Percentiles rank a stretch among this genome's conserved stretches.
Evolutionary conservation across 2,329 filamentous ascomycete species (phyloP).

Genomic region (Stagonosporopsis rhizophila): DNA sequence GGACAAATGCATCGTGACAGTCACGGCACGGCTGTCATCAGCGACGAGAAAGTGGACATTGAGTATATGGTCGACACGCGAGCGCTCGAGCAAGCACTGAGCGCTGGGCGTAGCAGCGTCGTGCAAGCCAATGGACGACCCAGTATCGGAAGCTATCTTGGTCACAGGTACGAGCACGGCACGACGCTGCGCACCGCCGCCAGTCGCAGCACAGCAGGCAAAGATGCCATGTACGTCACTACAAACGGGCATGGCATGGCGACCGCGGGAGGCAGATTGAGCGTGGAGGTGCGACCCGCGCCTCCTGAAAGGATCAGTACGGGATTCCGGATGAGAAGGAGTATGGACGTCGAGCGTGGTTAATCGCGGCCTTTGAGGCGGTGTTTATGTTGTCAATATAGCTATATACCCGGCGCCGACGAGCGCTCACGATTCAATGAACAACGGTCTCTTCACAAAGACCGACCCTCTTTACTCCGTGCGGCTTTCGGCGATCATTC

Average conservation of each 20-base stretch:
- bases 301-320: slow-evolving; percentile 41
- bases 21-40: slow-evolving; percentile 6
- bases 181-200: slow-evolving; percentile 38
- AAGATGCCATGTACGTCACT: slow-evolving; percentile 19
- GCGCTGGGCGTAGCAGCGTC: slow-evolving; percentile 34
- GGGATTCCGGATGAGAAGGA: slow-evolving; percentile 44
- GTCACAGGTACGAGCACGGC: slow-evolving; percentile 22
- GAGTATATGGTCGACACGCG: slow-evolving; percentile 34
- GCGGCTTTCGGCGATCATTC: no score
- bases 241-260: slow-evolving; percentile 19
- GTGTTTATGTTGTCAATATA: not conserved
- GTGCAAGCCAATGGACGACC: slow-evolving; percentile 28
- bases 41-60: slow-evolving; percentile 23
- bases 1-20: not conserved
- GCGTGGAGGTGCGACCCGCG: slow-evolving; percentile 25
- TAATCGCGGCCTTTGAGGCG: not conserved
- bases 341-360: slow-evolving; percentile 37
- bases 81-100: slow-evolving; percentile 38
- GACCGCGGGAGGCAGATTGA: slow-evolving; percentile 23
- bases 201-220: slow-evolving; percentile 41
- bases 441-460: not conserved
- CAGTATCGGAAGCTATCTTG: slow-evolving; percentile 42
- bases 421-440: not conserved
- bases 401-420: slow-evolving; percentile 1
- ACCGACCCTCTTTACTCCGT: no score